Evolutionary conservation across 495 filamentous ascomycete species (phyloP), one percentile per base, ranked within the genome.

Genomic region (Penicillium angulare): DNA sequence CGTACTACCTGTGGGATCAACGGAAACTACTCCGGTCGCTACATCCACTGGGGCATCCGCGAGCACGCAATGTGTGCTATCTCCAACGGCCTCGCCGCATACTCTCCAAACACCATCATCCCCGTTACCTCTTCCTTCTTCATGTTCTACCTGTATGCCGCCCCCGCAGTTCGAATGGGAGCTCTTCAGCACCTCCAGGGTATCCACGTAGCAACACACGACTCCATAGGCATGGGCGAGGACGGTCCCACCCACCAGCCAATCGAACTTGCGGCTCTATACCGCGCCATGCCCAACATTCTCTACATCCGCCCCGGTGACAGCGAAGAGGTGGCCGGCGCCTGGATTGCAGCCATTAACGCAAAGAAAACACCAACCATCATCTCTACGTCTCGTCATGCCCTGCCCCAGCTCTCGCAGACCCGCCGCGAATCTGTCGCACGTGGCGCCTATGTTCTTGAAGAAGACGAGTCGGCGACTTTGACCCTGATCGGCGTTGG

Each of bases 241-340:
- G 78, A 85, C 50, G 82, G 80, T 0, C 82, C 79, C 0, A 85
- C 81, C 2, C 80, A 85, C 53, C 81, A 85, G 49, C 81, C 81
- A 3, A 76, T 85, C 48, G 81, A 79, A 34, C 67, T 84, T 4
- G 77, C 76, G 17, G 64, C 78, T 0, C 57, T 83, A 17, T 85
- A 79, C 57, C 76, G 81, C 4, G 77, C 79, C 7, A 84, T 84
- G 81, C 81, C 79, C 1, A 82, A 83, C 49, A 53, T 84, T 2
- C 65, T 79, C n/a, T 80, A 80, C 59, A 79, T 83, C 45, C 75
- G 80, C 1, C 80, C 79, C 0, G 69, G 72, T 18, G 80, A 85
- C 48, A 73, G 69, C 43, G 79, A 85, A 50, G 81, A 85, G 50
- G 71, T 70, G 1, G 76, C 75, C 0, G 82, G 79, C 7, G 81